Conservation (phyloP, 2,329 filamentous ascomycete genomes). For the Cryphonectria radicalis region DNA sequence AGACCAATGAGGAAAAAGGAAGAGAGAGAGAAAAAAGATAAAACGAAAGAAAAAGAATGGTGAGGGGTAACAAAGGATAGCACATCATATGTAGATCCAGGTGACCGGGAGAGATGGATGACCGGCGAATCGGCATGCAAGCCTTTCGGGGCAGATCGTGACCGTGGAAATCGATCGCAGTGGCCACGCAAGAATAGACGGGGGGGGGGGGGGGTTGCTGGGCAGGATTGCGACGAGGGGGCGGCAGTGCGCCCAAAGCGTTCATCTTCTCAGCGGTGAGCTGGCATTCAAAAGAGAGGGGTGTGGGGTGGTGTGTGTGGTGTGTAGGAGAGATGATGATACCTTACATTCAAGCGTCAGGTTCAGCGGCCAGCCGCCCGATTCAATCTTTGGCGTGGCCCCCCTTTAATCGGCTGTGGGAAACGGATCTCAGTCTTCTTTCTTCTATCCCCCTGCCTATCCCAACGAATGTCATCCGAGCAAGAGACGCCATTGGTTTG, state of each 20-base stretch:
- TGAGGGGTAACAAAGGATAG: constrained; percentile 16
- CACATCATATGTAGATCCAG: constrained; percentile 16
- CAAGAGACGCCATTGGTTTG: constrained; percentile 12
- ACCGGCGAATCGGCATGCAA: constrained; percentile 20
- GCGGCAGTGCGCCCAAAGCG: not conserved
- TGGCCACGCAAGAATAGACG: constrained; percentile 6
- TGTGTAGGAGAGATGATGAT: not conserved
- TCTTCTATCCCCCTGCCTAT: not conserved
- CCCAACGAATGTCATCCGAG: not conserved
- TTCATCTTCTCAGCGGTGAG: constrained; percentile 1
- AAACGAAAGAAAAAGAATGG: not conserved
- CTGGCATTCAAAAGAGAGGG: not conserved
- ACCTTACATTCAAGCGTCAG: constrained; percentile 3
- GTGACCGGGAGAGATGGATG: constrained; percentile 13
- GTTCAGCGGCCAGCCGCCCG: not conserved
- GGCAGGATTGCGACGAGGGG: not conserved
- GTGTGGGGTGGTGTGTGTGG: not conserved
- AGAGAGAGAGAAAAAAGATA: not conserved
- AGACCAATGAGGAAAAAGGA: not conserved
- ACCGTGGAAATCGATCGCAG: not conserved
- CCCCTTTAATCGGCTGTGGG: not conserved
- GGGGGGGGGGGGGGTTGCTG: not conserved
- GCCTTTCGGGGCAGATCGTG: constrained; percentile 1
- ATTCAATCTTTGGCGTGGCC: not conserved
- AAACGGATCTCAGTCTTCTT: constrained; percentile 2